Conservation (phyloP, 1,284 basidiomycete genomes). For the Phellopilus nigrolimitatus region DNA sequence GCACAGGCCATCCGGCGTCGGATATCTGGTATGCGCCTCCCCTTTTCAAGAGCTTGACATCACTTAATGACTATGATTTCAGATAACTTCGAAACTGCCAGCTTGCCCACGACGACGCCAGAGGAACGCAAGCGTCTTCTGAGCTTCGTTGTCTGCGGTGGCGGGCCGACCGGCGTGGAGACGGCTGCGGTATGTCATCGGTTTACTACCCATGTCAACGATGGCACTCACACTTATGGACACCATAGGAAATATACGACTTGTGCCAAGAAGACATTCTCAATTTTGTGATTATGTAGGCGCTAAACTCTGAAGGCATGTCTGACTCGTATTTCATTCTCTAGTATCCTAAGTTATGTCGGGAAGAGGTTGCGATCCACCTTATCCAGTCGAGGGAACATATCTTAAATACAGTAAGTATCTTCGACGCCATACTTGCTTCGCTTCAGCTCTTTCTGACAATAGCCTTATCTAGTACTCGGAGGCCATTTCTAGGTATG, state of each 20-base stretch:
- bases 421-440: not conserved
- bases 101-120: slow-evolving; percentile 82
- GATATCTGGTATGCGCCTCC: slow-evolving; percentile 63
- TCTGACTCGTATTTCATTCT: not conserved
- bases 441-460: not conserved
- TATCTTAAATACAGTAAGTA: slow-evolving; percentile 80
- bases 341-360: slow-evolving; percentile 90
- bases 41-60: slow-evolving; percentile 1
- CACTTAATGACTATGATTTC: slow-evolving; percentile 18
- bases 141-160: slow-evolving; percentile 95
- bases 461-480: slow-evolving; percentile 61
- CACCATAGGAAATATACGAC: slow-evolving; percentile 71
- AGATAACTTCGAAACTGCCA: slow-evolving; percentile 95
- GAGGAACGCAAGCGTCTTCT: slow-evolving; percentile 89
- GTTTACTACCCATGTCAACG: too few species aligned
- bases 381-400: slow-evolving; percentile 94
- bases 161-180: slow-evolving; percentile 92
- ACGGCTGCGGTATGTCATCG: slow-evolving; percentile 61
- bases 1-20: slow-evolving; percentile 84
- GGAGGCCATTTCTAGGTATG: slow-evolving; percentile 93
- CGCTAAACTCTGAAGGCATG: not conserved
- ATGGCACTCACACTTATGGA: too few species aligned
- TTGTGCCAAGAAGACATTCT: slow-evolving; percentile 90
- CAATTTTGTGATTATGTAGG: slow-evolving; percentile 68
- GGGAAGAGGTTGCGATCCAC: slow-evolving; percentile 84